Percentiles rank a stretch among this genome's conserved stretches.
These are phyloP conservation scores for Chaetomiaceae sp. DNA, from an alignment of 2,329 filamentous ascomycete genomes.

Conservation along the genomic window DNA sequence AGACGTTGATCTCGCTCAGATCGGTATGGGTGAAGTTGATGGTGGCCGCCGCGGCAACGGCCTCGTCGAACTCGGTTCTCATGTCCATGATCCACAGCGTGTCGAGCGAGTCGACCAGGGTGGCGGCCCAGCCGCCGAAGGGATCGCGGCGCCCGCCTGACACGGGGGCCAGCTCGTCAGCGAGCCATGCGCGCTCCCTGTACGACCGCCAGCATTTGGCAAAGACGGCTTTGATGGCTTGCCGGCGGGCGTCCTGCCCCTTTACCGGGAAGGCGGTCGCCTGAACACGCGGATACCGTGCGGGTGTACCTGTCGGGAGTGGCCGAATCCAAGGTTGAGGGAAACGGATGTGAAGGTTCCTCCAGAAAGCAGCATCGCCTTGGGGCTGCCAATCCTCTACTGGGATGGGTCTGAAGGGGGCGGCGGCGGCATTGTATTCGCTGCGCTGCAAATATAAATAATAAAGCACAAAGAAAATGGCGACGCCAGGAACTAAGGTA, in stretches of 20 bases:
- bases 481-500: not conserved
- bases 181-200: constrained; percentile 30
- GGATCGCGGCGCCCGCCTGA: constrained; percentile 6
- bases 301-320: constrained; percentile 27
- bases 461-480: not conserved
- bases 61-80: constrained; percentile 44
- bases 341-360: constrained; percentile 19
- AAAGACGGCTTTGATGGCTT: constrained; percentile 26
- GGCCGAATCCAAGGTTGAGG: constrained; percentile 26
- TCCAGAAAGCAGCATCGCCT: not conserved
- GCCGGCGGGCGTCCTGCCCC: constrained; percentile 17
- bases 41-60: constrained; percentile 36
- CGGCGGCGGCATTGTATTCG: not conserved
- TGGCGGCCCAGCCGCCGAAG: constrained; percentile 22
- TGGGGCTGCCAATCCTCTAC: not conserved
- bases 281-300: constrained; percentile 31
- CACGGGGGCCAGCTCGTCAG: constrained; percentile 20
- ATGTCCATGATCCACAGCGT: constrained; percentile 54
- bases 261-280: constrained; percentile 25
- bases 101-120: constrained; percentile 33
- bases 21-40: constrained; percentile 44
- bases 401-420: not conserved
- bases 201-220: constrained; percentile 40
- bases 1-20: constrained; percentile 32
- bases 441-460: not conserved